Conservation (phyloP, 352 stramenopile species). For the Phytopythium oedochilum region DNA sequence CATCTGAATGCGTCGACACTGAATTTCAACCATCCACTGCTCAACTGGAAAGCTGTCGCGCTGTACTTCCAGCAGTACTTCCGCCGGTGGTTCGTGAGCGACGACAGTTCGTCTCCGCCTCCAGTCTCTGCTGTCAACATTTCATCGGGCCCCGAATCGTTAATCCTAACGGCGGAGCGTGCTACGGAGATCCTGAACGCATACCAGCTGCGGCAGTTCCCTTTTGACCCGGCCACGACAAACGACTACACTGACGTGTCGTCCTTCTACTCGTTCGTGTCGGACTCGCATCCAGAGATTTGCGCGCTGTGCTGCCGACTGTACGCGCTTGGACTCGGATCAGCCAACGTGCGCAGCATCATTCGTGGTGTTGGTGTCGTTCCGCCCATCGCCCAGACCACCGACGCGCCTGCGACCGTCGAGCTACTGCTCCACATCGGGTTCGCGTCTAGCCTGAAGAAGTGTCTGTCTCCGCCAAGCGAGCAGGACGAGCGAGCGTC, state of each 20-base stretch:
- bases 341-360: constrained; percentile 44
- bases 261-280: constrained; percentile 84
- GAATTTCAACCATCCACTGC: constrained; percentile 39
- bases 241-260: constrained; percentile 75
- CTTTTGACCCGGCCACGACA: constrained; percentile 67
- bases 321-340: constrained; percentile 61
- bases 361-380: constrained; percentile 63
- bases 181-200: constrained; percentile 51
- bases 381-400: constrained; percentile 47
- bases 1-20: constrained; percentile 58
- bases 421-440: constrained; percentile 66
- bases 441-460: constrained; percentile 56
- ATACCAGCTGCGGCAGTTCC: constrained; percentile 65
- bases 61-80: constrained; percentile 72
- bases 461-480: background rate
- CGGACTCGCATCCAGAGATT: constrained; percentile 74
- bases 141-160: background rate
- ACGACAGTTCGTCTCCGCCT: background rate
- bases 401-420: constrained; percentile 32
- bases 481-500: background rate
- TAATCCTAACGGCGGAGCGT: constrained; percentile 27
- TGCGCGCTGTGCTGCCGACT: constrained; percentile 74
- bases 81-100: constrained; percentile 48
- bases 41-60: constrained; percentile 49
- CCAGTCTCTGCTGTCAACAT: background rate